Evolutionary conservation across 176 grass and related monocot genomes (phyloP).

Genomic region (Typha latifolia): DNA sequence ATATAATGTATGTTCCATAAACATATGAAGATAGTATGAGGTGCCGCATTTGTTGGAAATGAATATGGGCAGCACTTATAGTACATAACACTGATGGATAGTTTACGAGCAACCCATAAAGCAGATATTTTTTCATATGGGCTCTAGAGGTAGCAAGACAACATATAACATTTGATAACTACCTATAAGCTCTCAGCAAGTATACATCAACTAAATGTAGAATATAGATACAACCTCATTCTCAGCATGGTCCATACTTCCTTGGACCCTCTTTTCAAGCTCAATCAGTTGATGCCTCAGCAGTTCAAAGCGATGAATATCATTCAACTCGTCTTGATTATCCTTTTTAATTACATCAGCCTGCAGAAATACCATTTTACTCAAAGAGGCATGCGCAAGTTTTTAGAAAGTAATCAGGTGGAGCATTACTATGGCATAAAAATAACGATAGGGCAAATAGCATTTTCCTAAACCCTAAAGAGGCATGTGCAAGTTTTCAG

Average conservation of each 20-base stretch:
- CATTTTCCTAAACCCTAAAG: no score
- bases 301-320: constrained; percentile 70
- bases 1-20: neutral
- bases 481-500: no score
- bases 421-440: no score
- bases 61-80: no score
- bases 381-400: neutral
- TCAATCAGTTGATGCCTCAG: constrained; percentile 71
- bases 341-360: constrained; percentile 24
- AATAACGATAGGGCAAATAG: no score
- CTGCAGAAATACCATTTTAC: constrained; percentile 23
- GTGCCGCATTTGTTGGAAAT: no score
- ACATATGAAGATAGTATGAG: neutral
- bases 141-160: no score
- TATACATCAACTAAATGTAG: neutral
- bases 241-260: constrained; percentile 46
- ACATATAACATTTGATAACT: neutral
- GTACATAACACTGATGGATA: no score
- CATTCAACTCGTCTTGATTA: constrained; percentile 50
- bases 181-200: neutral
- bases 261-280: constrained; percentile 87
- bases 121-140: neutral
- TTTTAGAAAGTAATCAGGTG: constrained; percentile 3
- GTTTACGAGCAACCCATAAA: no score
- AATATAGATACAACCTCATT: constrained; percentile 59